These are phyloP conservation scores for Hamiltosporidium tvaerminnensis DNA, from an alignment of 371 early-diverging fungal genomes.

Conservation along the genomic window DNA sequence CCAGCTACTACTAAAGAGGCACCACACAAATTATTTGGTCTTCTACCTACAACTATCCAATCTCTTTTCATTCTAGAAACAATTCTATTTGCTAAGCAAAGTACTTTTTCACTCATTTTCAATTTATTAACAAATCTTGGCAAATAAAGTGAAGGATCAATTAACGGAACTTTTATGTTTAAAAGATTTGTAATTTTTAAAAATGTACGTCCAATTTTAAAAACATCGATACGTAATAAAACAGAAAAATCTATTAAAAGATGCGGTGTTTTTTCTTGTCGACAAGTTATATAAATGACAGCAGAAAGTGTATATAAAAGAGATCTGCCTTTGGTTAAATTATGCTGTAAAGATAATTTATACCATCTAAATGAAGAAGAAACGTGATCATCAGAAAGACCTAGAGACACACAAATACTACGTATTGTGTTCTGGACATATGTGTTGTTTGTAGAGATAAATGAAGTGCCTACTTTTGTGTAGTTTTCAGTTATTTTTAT, in stretches of 20 bases:
- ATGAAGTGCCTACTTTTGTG: constrained; percentile 33
- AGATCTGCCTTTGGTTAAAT: constrained; percentile 76
- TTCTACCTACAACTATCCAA: constrained; percentile 84
- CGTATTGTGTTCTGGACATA: constrained; percentile 44
- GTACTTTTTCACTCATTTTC: constrained; percentile 68
- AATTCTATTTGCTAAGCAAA: constrained; percentile 61
- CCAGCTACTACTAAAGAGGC: constrained; percentile 67
- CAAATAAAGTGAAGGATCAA: constrained; percentile 87
- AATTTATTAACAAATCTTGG: constrained; percentile 72
- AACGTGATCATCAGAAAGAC: constrained; percentile 57
- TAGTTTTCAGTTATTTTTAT: constrained; percentile 32
- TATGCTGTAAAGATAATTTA: constrained; percentile 69
- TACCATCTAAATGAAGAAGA: constrained; percentile 75
- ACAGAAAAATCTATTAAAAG: constrained; percentile 95
- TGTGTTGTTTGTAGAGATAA: constrained; percentile 15
- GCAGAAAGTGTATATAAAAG: constrained; percentile 70
- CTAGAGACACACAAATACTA: constrained; percentile 31
- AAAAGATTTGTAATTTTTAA: constrained; percentile 63
- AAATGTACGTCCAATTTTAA: constrained; percentile 75
- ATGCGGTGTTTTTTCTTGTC: constrained; percentile 67
- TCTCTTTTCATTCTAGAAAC: constrained; percentile 87
- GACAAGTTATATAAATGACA: constrained; percentile 83
- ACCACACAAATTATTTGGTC: constrained; percentile 94
- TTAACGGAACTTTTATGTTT: constrained; percentile 62
- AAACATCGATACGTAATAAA: constrained; percentile 65